phyloP scores from a whole-genome alignment of 805 yeast species.

The Scheffersomyces stipitis region DNA sequence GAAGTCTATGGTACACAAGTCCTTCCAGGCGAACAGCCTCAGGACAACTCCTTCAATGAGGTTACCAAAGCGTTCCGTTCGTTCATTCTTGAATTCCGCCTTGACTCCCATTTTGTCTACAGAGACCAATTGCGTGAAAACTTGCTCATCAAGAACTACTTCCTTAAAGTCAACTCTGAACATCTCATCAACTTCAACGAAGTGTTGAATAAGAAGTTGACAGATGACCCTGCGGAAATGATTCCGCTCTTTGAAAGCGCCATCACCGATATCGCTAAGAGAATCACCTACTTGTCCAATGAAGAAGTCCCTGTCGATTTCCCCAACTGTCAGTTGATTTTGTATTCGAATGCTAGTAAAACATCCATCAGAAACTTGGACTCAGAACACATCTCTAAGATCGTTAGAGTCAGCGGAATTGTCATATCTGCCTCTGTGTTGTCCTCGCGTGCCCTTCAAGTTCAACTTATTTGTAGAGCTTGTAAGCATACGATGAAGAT shows the following conservation, averaged over 20 bases:
- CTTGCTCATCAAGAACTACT: slow-evolving; percentile 71
- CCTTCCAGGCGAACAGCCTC: slow-evolving; percentile 76
- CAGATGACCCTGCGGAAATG: slow-evolving; percentile 86
- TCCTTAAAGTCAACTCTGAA: slow-evolving; percentile 72
- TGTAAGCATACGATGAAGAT: slow-evolving; percentile 80
- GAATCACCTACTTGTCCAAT: slow-evolving; percentile 55
- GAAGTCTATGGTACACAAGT: slow-evolving; percentile 77
- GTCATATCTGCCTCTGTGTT: slow-evolving; percentile 88
- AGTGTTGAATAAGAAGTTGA: slow-evolving; percentile 77
- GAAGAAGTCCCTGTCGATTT: slow-evolving; percentile 54
- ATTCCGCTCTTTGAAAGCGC: slow-evolving; percentile 83
- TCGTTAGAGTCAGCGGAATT: slow-evolving; percentile 90
- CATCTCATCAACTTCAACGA: slow-evolving; percentile 88
- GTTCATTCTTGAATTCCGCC: slow-evolving; percentile 82
- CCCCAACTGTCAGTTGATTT: slow-evolving; percentile 81
- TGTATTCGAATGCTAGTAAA: slow-evolving; percentile 69
- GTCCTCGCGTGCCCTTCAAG: slow-evolving; percentile 79
- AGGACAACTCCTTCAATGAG: slow-evolving; percentile 65
- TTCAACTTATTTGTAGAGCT: slow-evolving; percentile 81
- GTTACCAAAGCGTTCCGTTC: slow-evolving; percentile 73
- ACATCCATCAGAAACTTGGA: slow-evolving; percentile 78
- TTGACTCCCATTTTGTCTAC: slow-evolving; percentile 79
- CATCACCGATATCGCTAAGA: slow-evolving; percentile 80
- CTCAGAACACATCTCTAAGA: slow-evolving; percentile 84
- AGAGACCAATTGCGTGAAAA: slow-evolving; percentile 90